Evolutionary conservation across 345 rosid species (phyloP).

Genomic region (Microthlaspi erraticum): DNA sequence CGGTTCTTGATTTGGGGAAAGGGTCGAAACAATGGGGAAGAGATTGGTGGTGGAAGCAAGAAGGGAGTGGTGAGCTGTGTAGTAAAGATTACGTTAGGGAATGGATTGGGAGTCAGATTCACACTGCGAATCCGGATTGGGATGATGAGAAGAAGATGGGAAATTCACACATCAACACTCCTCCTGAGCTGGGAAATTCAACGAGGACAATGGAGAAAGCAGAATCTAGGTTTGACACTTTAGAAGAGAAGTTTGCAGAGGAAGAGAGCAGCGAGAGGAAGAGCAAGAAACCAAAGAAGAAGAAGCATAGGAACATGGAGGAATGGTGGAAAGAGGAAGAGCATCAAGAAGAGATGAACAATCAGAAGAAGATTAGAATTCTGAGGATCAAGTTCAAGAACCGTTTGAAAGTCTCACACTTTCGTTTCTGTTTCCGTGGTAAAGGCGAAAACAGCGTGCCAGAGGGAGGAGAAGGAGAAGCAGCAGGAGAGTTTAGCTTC

Average conservation of each 20-base stretch:
- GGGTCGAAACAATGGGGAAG: constrained; percentile 87
- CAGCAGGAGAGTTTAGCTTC: constrained; percentile 89
- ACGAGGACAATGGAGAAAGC: constrained; percentile 50
- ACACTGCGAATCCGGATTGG: constrained; percentile 78
- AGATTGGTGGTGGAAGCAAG: constrained; percentile 99
- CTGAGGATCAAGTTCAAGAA: constrained; percentile 68
- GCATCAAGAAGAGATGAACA: constrained; percentile 65
- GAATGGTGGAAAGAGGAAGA: constrained; percentile 99
- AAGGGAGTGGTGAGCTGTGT: constrained; percentile 87
- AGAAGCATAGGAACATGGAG: constrained; percentile 78
- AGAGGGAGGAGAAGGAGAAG: constrained; percentile 51
- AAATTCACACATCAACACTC: constrained; percentile 40
- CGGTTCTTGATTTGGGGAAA: constrained; percentile 51
- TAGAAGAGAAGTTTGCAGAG: constrained; percentile 52
- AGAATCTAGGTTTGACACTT: constrained; percentile 52
- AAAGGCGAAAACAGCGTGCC: constrained; percentile 50
- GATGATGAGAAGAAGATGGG: constrained; percentile 67
- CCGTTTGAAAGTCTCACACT: constrained; percentile 61
- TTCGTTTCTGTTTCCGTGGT: constrained; percentile 53
- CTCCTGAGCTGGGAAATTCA: constrained; percentile 54
- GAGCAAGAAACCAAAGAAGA: constrained; percentile 48
- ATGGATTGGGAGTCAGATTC: constrained; percentile 98
- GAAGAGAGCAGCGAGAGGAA: constrained; percentile 44
- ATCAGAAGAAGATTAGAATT: constrained; percentile 38
- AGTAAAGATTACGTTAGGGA: constrained; percentile 96